phyloP scores from a whole-genome alignment of 2,329 filamentous ascomycete species.

The Sporothrix phasma region DNA sequence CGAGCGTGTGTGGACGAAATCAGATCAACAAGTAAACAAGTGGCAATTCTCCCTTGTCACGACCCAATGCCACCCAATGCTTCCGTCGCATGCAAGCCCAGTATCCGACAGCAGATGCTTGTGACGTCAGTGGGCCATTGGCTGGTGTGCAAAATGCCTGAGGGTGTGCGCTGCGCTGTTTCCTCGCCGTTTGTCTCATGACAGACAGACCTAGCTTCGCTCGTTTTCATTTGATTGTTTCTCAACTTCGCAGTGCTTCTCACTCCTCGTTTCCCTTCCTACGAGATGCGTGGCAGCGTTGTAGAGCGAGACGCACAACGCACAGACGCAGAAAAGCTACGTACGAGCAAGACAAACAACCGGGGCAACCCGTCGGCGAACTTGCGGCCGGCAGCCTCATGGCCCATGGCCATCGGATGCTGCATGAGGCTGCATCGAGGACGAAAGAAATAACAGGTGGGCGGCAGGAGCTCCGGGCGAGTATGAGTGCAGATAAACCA shows the following conservation, averaged over 20 bases:
- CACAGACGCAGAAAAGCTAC: not conserved
- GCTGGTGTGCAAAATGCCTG: not conserved
- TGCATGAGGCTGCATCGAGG: not conserved
- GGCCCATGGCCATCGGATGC: not conserved
- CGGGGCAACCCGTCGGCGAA: not conserved
- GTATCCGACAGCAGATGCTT: not conserved
- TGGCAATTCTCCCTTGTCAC: too few relatives aligned
- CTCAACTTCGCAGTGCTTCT: not conserved
- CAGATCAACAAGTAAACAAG: too few relatives aligned
- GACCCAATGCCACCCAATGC: not conserved
- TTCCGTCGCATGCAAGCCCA: not conserved
- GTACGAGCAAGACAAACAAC: not conserved
- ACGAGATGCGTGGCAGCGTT: not conserved
- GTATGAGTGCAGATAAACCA: not conserved
- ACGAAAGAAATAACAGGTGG: not conserved
- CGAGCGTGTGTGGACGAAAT: too few relatives aligned
- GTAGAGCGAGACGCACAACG: not conserved
- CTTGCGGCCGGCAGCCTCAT: not conserved
- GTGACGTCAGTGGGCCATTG: not conserved
- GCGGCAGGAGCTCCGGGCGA: not conserved
- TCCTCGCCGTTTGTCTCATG: not conserved
- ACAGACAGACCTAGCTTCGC: too few relatives aligned
- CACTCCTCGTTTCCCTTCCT: not conserved
- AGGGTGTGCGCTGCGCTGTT: not conserved
- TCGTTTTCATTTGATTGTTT: not conserved